phyloP scores from a whole-genome alignment of 495 filamentous ascomycete genomes.

The Cryomyces antarcticus region DNA sequence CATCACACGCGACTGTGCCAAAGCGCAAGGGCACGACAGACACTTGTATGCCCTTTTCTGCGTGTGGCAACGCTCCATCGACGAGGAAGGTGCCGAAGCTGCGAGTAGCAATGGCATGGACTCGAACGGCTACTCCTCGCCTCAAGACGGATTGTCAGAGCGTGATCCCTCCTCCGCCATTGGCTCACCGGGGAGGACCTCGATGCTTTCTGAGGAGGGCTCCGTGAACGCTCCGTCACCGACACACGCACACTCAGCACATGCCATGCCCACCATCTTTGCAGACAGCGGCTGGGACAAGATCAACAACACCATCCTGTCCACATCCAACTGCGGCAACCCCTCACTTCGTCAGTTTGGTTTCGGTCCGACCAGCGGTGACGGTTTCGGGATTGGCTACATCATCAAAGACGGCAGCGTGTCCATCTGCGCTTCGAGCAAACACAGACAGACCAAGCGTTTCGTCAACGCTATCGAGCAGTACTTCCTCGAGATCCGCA shows the following conservation, averaged over 20 bases:
- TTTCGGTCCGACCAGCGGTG: constrained; percentile 83
- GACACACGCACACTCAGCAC: constrained; percentile 19
- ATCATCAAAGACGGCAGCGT: constrained; percentile 96
- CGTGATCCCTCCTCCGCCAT: constrained; percentile 21
- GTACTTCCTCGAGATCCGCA: constrained; percentile 78
- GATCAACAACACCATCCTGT: constrained; percentile 83
- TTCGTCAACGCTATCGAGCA: constrained; percentile 76
- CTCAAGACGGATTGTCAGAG: constrained; percentile 17
- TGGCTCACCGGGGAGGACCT: constrained; percentile 35
- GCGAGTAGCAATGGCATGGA: constrained; percentile 23
- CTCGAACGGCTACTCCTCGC: constrained; percentile 34
- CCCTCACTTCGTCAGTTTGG: constrained; percentile 92
- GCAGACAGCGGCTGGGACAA: constrained; percentile 82
- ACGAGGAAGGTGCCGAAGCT: constrained; percentile 42
- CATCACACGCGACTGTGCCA: constrained; percentile 71
- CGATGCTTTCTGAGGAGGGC: constrained; percentile 26
- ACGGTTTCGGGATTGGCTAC: constrained; percentile 95
- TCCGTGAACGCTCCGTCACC: constrained; percentile 12
- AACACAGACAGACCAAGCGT: constrained; percentile 79
- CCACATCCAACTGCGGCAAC: constrained; percentile 97
- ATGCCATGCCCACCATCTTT: constrained; percentile 58
- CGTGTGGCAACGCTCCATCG: constrained; percentile 78
- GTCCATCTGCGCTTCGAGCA: constrained; percentile 76
- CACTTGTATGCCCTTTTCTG: constrained; percentile 90
- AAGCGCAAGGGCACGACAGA: constrained; percentile 79